Evolutionary conservation across 2,329 filamentous ascomycete species (phyloP).

Genomic region (Claviceps cyperi): DNA sequence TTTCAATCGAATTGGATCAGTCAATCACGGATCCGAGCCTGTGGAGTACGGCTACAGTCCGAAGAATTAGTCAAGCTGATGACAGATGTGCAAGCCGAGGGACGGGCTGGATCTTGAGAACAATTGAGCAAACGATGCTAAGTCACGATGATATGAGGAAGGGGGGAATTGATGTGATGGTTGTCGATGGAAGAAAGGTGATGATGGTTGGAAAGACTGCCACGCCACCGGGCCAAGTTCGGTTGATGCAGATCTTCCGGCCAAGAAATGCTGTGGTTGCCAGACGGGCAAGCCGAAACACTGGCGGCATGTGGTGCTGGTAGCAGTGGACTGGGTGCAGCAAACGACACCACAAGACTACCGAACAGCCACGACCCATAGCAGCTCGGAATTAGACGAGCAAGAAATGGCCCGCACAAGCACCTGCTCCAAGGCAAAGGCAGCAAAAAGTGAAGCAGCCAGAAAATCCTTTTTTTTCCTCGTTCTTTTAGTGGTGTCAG

Average conservation of each 20-base stretch:
- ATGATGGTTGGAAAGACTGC: conserved; percentile 5
- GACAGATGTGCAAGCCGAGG: not conserved
- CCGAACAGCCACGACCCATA: not conserved
- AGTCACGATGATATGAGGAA: not conserved
- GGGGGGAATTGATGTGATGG: not conserved
- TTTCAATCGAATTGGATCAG: not conserved
- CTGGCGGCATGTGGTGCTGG: not conserved
- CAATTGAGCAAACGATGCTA: not conserved
- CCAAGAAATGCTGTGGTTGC: not conserved
- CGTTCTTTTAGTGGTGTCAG: not conserved
- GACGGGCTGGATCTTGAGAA: not conserved
- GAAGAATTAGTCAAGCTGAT: not conserved
- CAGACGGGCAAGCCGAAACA: conserved; percentile 1
- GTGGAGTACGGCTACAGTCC: not conserved
- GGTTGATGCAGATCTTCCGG: conserved; percentile 3
- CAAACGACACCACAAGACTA: not conserved
- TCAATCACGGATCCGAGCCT: not conserved
- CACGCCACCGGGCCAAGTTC: conserved; percentile 9
- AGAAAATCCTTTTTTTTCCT: not conserved
- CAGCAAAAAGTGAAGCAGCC: not conserved
- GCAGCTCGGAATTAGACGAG: not conserved
- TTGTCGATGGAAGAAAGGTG: not conserved
- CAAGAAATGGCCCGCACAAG: not conserved
- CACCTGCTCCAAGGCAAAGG: not conserved
- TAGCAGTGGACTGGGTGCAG: not conserved